Conservation (phyloP, 1,284 basidiomycete genomes). For the Ustilago bromivora region DNA sequence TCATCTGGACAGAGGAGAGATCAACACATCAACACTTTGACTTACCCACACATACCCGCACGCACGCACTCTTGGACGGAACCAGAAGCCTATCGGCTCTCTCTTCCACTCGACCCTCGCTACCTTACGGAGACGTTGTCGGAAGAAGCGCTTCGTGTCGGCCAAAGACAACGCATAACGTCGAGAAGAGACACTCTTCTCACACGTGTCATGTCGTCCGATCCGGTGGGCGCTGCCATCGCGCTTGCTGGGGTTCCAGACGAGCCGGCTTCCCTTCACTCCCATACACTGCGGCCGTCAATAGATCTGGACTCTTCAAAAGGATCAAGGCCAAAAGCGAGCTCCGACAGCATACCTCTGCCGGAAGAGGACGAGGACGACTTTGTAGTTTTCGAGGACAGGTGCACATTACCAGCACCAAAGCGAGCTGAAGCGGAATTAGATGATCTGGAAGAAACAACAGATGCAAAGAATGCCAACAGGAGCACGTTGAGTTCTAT, state of each 20-base stretch:
- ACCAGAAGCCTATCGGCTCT: neutral
- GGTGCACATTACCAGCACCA: conserved; percentile 35
- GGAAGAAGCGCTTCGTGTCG: neutral
- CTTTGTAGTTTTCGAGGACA: conserved; percentile 56
- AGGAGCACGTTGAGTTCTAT: conserved; percentile 14
- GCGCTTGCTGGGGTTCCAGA: conserved; percentile 51
- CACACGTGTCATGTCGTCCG: conserved; percentile 43
- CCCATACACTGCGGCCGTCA: conserved; percentile 27
- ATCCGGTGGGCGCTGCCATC: conserved; percentile 59
- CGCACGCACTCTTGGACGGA: conserved; percentile 2
- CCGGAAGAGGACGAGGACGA: conserved; percentile 57
- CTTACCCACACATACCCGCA: neutral
- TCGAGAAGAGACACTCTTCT: neutral
- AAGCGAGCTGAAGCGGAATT: conserved; percentile 21
- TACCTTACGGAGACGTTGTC: neutral
- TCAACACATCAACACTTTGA: conserved; percentile 12
- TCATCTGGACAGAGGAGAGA: neutral
- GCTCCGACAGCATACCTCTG: conserved; percentile 35
- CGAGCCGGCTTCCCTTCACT: conserved; percentile 46
- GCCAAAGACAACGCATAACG: neutral
- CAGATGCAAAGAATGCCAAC: neutral
- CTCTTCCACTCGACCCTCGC: neutral
- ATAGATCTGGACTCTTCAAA: conserved; percentile 2
- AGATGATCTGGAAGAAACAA: conserved; percentile 19
- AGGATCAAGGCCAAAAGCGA: conserved; percentile 18